phyloP scores from a whole-genome alignment of 202 grass and related monocot genomes.

The Bolboschoenoplectus hybrid region DNA sequence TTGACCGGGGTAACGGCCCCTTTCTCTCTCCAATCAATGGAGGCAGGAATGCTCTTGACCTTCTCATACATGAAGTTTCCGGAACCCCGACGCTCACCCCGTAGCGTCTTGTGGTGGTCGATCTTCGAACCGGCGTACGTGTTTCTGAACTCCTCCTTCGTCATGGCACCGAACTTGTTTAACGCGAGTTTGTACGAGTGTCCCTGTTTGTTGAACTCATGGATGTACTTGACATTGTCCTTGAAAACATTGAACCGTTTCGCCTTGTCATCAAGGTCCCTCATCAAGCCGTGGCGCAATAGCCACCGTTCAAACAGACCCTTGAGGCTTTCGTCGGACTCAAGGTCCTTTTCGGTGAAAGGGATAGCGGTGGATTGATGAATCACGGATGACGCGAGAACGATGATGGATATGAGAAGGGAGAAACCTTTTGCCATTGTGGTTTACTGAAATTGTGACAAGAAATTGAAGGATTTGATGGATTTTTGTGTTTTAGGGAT shows the following conservation, averaged over 20 bases:
- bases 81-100: not conserved
- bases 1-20: conserved; percentile 66
- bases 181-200: conserved; percentile 43
- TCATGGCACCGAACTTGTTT: conserved; percentile 55
- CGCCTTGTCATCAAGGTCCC: conserved; percentile 34
- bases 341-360: conserved; percentile 49
- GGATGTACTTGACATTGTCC: conserved; percentile 45
- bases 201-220: conserved; percentile 48
- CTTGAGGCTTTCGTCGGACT: conserved; percentile 44
- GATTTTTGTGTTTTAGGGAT: not conserved
- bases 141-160: conserved; percentile 32
- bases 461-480: conserved; percentile 8
- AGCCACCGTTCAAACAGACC: conserved; percentile 48
- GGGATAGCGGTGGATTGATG: conserved; percentile 33
- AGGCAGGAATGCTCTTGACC: conserved; percentile 40
- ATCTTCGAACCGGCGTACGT: conserved; percentile 44
- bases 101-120: conserved; percentile 39
- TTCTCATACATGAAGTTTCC: conserved; percentile 44
- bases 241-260: conserved; percentile 47
- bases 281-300: conserved; percentile 16
- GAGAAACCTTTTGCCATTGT: conserved; percentile 22
- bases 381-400: not conserved
- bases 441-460: not conserved
- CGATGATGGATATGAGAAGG: conserved; percentile 26
- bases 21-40: conserved; percentile 70